Evolutionary conservation across 2,329 filamentous ascomycete species (phyloP), one percentile per base, ranked within the genome.

Genomic region (Penicillium sp.): DNA sequence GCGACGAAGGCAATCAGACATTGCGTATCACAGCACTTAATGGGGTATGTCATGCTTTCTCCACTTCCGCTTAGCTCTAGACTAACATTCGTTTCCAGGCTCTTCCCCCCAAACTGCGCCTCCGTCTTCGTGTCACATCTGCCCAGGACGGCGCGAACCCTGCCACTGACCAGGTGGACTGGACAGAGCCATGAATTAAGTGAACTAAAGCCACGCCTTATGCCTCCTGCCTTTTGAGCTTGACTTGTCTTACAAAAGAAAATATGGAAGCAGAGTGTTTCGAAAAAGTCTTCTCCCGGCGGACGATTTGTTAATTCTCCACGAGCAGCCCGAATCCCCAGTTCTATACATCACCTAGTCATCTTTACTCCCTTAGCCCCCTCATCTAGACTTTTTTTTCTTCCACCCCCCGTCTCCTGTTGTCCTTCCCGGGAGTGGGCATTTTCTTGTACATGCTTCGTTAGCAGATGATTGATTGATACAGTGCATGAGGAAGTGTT

Each of bases 121-220:
- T 98, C 56, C 83, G 93, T 60, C 73, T 98, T 59, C 89, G 89
- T 69, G 80, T 98, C 58, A 82, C 80, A 41, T 97, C 89, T 64
- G 73, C 79, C 21, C 85, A 86, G 64, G 80, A 84, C 41, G 78
- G 79, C 42, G 79, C 75, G 16, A 81, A 81, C 36, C 78, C 84
- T 47, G 76, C 94, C 13, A 84, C 85, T 62, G 93, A 98, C 60
- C 90, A 97, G 69, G 89, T 97, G 43, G 94, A 96, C 71, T 98
- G 93, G 93, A 84, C 86, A 19, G 93, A 98, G 69, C 83, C 88
- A 31, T 64, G 44, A 53, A 32, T 19, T 7, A 17, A 17, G n/a
- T 27, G 11, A 6, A 13, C 11, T n/a, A n/a, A n/a, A n/a, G n/a
- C n/a, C n/a, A n/a, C n/a, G n/a, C n/a, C n/a, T n/a, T n/a, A n/a